These are phyloP conservation scores for Onygena corvina DNA, from an alignment of 2,329 filamentous ascomycete species.

Conservation along the genomic window DNA sequence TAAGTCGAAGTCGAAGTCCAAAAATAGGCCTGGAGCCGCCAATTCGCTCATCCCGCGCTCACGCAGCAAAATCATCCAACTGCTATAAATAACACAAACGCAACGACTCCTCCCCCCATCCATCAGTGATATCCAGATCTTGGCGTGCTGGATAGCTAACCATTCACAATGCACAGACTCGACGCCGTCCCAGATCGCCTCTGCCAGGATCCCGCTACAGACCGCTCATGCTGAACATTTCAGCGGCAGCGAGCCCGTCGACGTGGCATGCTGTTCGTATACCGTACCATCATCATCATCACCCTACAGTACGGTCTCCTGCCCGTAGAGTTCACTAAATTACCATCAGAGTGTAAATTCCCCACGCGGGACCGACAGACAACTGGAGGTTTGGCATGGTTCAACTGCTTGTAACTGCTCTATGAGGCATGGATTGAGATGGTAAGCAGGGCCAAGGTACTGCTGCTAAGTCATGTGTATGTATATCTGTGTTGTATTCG, in stretches of 20 bases:
- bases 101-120: not conserved
- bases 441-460: not conserved
- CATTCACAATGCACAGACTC: not conserved
- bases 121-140: too few relatives aligned
- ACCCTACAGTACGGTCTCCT: not conserved
- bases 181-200: not conserved
- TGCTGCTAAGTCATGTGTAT: too few relatives aligned
- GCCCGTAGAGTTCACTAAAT: not conserved
- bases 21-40: constrained; percentile 3
- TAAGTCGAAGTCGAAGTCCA: constrained; percentile 1
- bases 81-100: constrained; percentile 6
- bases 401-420: not conserved
- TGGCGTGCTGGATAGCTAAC: not conserved
- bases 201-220: not conserved
- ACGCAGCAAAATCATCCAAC: not conserved
- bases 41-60: not conserved
- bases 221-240: not conserved
- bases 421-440: not conserved
- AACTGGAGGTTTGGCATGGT: too few relatives aligned
- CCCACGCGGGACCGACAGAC: not conserved
- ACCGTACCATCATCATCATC: not conserved
- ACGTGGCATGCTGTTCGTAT: constrained; percentile 3
- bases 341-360: not conserved
- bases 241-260: not conserved
- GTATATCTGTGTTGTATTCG: not conserved